Base-by-base conservation (phyloP, 495 filamentous ascomycete species). In the Aspergillus kassunensis region DNA sequence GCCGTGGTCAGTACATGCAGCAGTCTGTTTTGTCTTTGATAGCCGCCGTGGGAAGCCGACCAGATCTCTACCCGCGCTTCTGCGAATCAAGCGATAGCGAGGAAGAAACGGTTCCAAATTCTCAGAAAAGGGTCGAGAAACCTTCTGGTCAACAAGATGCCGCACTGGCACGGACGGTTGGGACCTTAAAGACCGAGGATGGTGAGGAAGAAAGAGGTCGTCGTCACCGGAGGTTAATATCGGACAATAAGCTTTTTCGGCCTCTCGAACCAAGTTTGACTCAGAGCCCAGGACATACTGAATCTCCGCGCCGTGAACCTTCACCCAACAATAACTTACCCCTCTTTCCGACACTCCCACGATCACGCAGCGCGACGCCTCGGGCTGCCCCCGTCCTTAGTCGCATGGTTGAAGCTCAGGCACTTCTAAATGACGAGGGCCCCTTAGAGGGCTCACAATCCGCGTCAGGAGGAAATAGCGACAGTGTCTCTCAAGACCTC, bases 11-110 rank as follows among this genome's bases (percentile, higher is more conserved):
- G 19, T 88, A 89, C 56, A 88, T 96, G 88, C 92, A 97, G 68
- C 91, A 97, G 71, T 92, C 89, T 43, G 80, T 98, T 44, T 96
- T 97, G 68, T 91, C 90, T 45, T 79, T 98, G 69, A 91, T 98
- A 54, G 89, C 91, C 13, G 87, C 89, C n/a, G 90, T 90, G 33
- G 90, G 89, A 6, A 89, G 88, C 46, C 81, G 80, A 41, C 84
- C 84, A 18, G 86, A 92, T 63, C 89, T 92, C 63, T 82, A 86
- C 64, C 78, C 86, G 45, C 80, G 87, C 29, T 93, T 96, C 63
- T 88, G 93, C 56, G 86, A 83, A 24, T 86, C 82, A 27, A 91
- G 88, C 50, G 91, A 92, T 52, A 91, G 90, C 49, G 86, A 89
- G 29, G 84, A 79, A 13, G 85, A 82, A 8, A 62, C 77, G 7